These are phyloP conservation scores for Mycena chlorophos DNA, from an alignment of 768 basidiomycete species.

Conservation along the genomic window DNA sequence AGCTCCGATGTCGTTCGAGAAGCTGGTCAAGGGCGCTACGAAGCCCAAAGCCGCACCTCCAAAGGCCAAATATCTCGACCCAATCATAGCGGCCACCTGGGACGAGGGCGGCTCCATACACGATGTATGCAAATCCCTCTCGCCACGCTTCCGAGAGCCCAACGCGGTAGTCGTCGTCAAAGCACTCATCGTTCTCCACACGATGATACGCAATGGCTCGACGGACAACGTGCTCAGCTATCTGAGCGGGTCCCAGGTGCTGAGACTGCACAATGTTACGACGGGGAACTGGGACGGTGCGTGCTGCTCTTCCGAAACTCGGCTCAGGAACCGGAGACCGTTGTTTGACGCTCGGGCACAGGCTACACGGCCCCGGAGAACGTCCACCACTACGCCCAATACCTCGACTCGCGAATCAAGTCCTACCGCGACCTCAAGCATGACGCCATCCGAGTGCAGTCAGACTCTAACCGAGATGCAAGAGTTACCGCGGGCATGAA, in stretches of 20 bases:
- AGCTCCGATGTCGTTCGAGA: conserved; percentile 60
- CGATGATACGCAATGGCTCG: conserved; percentile 94
- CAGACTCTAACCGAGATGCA: conserved; percentile 87
- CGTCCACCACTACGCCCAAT: conserved; percentile 81
- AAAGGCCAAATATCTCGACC: conserved; percentile 97
- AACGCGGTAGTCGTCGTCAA: conserved; percentile 98
- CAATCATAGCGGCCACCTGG: conserved; percentile 96
- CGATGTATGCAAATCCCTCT: conserved; percentile 89
- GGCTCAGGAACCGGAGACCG: not conserved
- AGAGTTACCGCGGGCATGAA: conserved; percentile 65
- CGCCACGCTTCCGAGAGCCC: conserved; percentile 84
- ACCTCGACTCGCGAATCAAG: conserved; percentile 85
- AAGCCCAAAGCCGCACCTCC: conserved; percentile 96
- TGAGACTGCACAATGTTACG: conserved; percentile 80
- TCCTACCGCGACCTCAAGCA: conserved; percentile 91
- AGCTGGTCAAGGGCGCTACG: conserved; percentile 94
- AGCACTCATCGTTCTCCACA: conserved; percentile 91
- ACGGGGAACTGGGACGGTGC: conserved; percentile 86
- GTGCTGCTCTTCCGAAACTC: conserved; percentile 11
- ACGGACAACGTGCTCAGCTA: conserved; percentile 90
- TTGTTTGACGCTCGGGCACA: conserved; percentile 29
- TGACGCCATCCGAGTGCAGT: conserved; percentile 90
- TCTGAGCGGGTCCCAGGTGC: conserved; percentile 78
- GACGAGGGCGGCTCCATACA: conserved; percentile 90
- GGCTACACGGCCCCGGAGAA: conserved; percentile 88